Evolutionary conservation across 352 stramenopile species (phyloP).

Genomic region (Aphanomyces cochlioides): DNA sequence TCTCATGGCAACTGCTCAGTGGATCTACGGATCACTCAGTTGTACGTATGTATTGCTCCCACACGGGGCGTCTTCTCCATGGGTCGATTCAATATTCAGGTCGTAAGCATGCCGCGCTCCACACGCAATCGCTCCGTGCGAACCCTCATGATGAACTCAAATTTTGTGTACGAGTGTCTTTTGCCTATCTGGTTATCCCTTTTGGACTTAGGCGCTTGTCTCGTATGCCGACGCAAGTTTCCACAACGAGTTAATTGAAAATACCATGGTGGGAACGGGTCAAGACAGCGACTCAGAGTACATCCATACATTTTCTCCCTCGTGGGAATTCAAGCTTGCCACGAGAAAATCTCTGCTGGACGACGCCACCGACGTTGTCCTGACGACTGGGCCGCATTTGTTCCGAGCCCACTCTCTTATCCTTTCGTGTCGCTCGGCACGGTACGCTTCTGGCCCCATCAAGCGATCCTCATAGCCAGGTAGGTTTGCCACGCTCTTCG

Average conservation of each 20-base stretch:
- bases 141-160: constrained; percentile 16
- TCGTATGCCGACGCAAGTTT: not conserved
- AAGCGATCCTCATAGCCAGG: not conserved
- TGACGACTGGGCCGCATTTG: not conserved
- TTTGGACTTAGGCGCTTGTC: not conserved
- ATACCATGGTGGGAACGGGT: constrained; percentile 14
- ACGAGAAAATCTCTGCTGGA: not conserved
- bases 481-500: not conserved
- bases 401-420: constrained; percentile 8
- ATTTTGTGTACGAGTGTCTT: constrained; percentile 10
- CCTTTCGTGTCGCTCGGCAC: not conserved
- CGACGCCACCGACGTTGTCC: not conserved
- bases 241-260: constrained; percentile 19
- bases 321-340: constrained; percentile 9
- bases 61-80: constrained; percentile 22
- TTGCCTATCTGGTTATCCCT: not conserved
- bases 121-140: constrained; percentile 6
- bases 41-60: constrained; percentile 28
- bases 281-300: not conserved
- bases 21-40: constrained; percentile 24
- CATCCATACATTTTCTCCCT: constrained; percentile 18
- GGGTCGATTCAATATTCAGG: constrained; percentile 14
- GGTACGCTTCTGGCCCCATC: not conserved
- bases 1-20: constrained; percentile 11
- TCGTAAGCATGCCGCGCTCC: constrained; percentile 7